Conservation (phyloP, 306 rosid species). For the Phaseolus lunatus region DNA sequence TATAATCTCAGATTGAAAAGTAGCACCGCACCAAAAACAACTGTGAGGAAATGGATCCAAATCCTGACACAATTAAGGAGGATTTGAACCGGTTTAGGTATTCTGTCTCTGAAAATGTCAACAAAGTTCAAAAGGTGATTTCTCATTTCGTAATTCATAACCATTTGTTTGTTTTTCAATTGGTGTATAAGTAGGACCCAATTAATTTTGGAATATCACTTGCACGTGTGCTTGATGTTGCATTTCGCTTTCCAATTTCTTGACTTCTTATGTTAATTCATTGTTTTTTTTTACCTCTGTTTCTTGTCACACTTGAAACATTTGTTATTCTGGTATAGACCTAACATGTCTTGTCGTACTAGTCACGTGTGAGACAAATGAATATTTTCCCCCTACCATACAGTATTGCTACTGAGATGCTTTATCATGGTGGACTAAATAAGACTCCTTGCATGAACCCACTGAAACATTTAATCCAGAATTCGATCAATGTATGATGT, state of each 20-base stretch:
- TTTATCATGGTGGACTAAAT: background rate
- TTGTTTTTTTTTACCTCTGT: background rate
- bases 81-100: slow-evolving; percentile 43
- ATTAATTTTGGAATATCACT: background rate
- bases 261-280: background rate
- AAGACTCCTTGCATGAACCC: background rate
- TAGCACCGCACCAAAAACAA: background rate
- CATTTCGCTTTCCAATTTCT: background rate
- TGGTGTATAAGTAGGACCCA: background rate
- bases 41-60: slow-evolving; percentile 47
- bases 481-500: background rate
- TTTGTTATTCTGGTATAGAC: background rate
- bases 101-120: slow-evolving; percentile 44
- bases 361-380: background rate
- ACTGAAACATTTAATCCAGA: background rate
- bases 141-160: slow-evolving; percentile 4
- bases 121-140: slow-evolving; percentile 56
- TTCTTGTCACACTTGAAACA: background rate
- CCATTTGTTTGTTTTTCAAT: background rate
- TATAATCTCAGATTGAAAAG: background rate
- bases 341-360: background rate
- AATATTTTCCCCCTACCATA: background rate
- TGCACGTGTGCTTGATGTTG: background rate
- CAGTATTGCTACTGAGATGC: background rate
- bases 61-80: slow-evolving; percentile 30